Evolutionary conservation across 2,329 filamentous ascomycete genomes (phyloP), one percentile per base, ranked within the genome.

Genomic region (Emmonsiellopsis sp.): DNA sequence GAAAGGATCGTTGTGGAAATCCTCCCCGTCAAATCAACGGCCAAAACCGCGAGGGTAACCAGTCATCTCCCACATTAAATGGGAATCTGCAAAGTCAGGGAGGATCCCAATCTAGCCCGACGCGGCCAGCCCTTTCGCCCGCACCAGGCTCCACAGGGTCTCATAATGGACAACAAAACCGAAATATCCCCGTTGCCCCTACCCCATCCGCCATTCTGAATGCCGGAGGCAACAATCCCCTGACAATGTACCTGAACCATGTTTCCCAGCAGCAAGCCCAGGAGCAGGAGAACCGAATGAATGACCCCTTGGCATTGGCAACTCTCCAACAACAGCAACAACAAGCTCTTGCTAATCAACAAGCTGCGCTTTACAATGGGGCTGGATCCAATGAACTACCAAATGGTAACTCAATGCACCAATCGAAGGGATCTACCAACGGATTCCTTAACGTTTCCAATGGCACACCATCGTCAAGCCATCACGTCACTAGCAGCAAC

Each of bases 1-100:
- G 93, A 72, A 98, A 98, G 76, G 93, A 98, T 68, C 85, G 93
- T 53, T 98, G 93, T 65, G 93, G 93, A 61, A 98, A 98, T 74
- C 87, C 93, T 51, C 93, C 93, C 44, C 85, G 93, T 56, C 93
- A 97, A 74, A 80, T 88, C 60, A 82, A 85, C 68, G 81, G 77
- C 59, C 80, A 86, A 65, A 64, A 63, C 55, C 63, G 68, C 14
- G 80, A 82, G 53, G 78, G 76, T 37, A 68, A 77, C 34, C 74
- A 77, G 56, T 82, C 80, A 77, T 66, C 67, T 3, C 78, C 78
- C 2, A 76, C 76, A 5, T 70, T 81, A 59, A 84, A 81, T 58
- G 80, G 81, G 48, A 56, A 51, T 45, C 74, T 82, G 53, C 78
- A 80, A 50, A 77, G 73, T 56, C 77, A 81, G 52, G 70, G 70